phyloP scores from a whole-genome alignment of 495 filamentous ascomycete genomes.

The Tuber borchii region DNA sequence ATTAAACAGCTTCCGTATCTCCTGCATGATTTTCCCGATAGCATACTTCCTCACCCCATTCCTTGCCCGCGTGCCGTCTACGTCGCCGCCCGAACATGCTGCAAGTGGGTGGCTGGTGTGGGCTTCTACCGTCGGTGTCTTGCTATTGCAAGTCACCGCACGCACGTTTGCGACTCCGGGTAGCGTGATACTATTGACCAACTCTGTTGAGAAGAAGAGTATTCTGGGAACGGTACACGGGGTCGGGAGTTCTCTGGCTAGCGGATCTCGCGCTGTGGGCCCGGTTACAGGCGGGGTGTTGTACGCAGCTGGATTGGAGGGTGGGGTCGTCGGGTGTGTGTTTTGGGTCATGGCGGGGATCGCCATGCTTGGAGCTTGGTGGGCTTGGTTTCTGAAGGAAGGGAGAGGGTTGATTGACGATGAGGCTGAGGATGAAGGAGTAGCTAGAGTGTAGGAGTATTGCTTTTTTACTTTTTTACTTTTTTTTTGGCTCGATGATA shows the following conservation, averaged over 20 bases:
- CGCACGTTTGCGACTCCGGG: conserved; percentile 65
- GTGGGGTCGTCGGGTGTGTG: conserved; percentile 60
- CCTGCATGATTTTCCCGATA: conserved; percentile 59
- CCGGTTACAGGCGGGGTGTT: conserved; percentile 60
- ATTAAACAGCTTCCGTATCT: conserved; percentile 53
- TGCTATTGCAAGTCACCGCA: conserved; percentile 62
- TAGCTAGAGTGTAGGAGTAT: background rate
- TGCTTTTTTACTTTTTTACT: background rate
- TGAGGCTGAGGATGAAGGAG: background rate
- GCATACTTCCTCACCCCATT: conserved; percentile 64
- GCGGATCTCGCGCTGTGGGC: conserved; percentile 57
- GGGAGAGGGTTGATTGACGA: conserved; percentile 45
- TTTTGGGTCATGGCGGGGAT: conserved; percentile 62
- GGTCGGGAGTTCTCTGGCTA: conserved; percentile 57
- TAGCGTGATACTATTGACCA: conserved; percentile 63
- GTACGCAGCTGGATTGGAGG: conserved; percentile 57
- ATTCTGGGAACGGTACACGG: conserved; percentile 67
- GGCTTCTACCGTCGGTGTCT: conserved; percentile 54
- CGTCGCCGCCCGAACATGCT: conserved; percentile 31
- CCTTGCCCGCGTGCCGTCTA: conserved; percentile 54
- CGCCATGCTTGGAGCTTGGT: conserved; percentile 49
- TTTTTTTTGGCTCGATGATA: no score
- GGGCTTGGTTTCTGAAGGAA: conserved; percentile 52
- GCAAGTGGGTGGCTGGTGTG: conserved; percentile 48
- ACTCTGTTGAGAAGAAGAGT: conserved; percentile 55